Base-by-base conservation (phyloP, 164 flowering plant species). In the Kingdonia uniflora region DNA sequence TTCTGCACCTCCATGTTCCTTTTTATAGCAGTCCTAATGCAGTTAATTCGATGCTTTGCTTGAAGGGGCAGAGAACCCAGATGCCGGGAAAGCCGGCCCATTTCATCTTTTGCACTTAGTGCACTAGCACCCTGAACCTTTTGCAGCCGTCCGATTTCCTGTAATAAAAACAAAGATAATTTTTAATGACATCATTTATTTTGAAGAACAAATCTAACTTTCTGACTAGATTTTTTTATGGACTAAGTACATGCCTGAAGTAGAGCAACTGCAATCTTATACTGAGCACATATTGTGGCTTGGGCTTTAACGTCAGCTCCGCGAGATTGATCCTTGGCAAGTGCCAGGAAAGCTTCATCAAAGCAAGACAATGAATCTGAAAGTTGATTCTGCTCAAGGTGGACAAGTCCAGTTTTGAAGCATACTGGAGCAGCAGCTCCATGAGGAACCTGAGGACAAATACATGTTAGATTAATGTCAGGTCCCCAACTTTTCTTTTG, bases 1-100 rank as follows among this genome's bases (percentile, higher is more conserved):
- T 94, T 94, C 61, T 87, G 99, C 10, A 89, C 97, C 62, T 94
- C 99, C 88, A 94, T 89, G 74, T 94, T 94, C 49, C 96, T 69
- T 65, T 94, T 94, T 42, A 94, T 94, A 52, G 97, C 95, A 33
- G 97, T 94, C 48, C 99, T 76, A 15, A 94, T 76, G 74, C 99
- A 94, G 64, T 74, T 87, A 69, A 87, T 87, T 26, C 99, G 73
- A 61, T 92, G 99, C 66, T 83, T 89, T 16, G 97, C 92, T 14
- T 68, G 85, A 64, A 94, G 95, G 43, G 99, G 97, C 59, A 87
- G 68, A 39, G 99, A 89, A 51, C 92, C 94, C 54, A 94, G 72
- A 71, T 94, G 99, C 49, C 99, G 95, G 5, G 99, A 80, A 39
- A 94, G 59, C 68, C 99, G 77, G 17, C 87, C 96, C 96, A 94